Percentiles rank a stretch among this genome's conserved stretches.
phyloP scores from a whole-genome alignment of 164 flowering plant genomes.

The Liquidambar formosana region DNA sequence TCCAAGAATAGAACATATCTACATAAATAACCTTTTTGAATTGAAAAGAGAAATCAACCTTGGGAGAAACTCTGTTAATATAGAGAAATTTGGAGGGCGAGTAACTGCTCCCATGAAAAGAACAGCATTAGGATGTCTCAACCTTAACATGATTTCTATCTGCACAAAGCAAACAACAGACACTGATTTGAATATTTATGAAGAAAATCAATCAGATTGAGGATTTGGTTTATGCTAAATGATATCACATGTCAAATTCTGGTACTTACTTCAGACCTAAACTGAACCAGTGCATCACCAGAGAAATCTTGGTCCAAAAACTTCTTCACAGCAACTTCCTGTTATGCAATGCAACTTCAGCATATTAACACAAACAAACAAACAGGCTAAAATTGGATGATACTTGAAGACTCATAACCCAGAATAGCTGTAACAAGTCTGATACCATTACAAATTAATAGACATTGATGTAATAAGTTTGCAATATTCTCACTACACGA shows the following conservation, averaged over 20 bases:
- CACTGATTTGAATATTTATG: slow-evolving; percentile 10
- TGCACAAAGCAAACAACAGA: slow-evolving; percentile 31
- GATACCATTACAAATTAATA: background rate
- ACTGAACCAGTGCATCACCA: slow-evolving; percentile 85
- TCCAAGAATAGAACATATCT: background rate
- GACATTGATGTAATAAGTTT: too few species aligned
- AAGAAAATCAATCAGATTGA: background rate
- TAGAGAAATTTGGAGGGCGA: slow-evolving; percentile 89
- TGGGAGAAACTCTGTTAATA: slow-evolving; percentile 91
- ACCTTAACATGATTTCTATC: slow-evolving; percentile 88
- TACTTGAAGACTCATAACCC: background rate
- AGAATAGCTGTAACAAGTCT: background rate
- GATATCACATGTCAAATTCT: background rate
- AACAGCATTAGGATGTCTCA: slow-evolving; percentile 97
- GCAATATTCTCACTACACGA: too few species aligned
- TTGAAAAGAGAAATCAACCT: slow-evolving; percentile 44
- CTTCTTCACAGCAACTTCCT: slow-evolving; percentile 99
- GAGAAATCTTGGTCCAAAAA: slow-evolving; percentile 89
- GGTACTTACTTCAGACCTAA: slow-evolving; percentile 77
- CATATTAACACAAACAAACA: background rate
- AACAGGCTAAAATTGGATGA: slow-evolving; percentile 13
- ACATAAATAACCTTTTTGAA: background rate
- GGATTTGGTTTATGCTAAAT: background rate
- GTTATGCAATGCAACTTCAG: slow-evolving; percentile 24
- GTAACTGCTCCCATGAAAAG: slow-evolving; percentile 99